A percentile compares a stretch with the other conserved stretches of the same genome.
Conservation (phyloP, 495 filamentous ascomycete genomes). For the Parachaetomium inaequale region DNA sequence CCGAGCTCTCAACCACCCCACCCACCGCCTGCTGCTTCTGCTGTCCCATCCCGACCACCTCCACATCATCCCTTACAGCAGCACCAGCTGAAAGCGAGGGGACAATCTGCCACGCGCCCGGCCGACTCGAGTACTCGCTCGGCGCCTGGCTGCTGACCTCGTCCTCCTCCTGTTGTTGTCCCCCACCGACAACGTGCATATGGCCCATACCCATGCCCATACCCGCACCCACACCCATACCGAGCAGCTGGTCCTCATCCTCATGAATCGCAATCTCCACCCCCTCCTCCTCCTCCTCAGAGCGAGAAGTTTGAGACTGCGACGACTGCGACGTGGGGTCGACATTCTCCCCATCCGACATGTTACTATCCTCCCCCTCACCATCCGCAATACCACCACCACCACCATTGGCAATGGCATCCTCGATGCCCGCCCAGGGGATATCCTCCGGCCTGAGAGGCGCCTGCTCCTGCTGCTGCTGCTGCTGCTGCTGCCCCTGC, state of each 20-base stretch:
- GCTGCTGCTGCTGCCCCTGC: too few relatives aligned
- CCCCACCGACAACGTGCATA: neutral
- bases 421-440: conserved; percentile 44
- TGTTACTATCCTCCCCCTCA: conserved; percentile 17
- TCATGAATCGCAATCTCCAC: conserved; percentile 21
- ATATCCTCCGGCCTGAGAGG: conserved; percentile 39
- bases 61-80: neutral
- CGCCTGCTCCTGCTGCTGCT: conserved; percentile 1
- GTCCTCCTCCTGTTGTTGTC: neutral
- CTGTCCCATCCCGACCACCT: neutral
- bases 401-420: conserved; percentile 12
- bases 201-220: too few relatives aligned
- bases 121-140: conserved; percentile 33
- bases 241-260: conserved; percentile 4
- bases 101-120: conserved; percentile 17
- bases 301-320: neutral
- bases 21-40: neutral
- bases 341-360: conserved; percentile 42
- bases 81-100: neutral
- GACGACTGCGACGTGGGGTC: conserved; percentile 27
- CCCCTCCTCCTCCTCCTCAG: neutral
- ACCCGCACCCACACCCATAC: neutral
- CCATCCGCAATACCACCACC: too few relatives aligned
- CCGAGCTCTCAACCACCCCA: neutral
- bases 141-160: conserved; percentile 27